Percentiles rank a stretch among this genome's conserved stretches.
Conservation (phyloP, 768 basidiomycete species). For the Termitomyces sp. region DNA sequence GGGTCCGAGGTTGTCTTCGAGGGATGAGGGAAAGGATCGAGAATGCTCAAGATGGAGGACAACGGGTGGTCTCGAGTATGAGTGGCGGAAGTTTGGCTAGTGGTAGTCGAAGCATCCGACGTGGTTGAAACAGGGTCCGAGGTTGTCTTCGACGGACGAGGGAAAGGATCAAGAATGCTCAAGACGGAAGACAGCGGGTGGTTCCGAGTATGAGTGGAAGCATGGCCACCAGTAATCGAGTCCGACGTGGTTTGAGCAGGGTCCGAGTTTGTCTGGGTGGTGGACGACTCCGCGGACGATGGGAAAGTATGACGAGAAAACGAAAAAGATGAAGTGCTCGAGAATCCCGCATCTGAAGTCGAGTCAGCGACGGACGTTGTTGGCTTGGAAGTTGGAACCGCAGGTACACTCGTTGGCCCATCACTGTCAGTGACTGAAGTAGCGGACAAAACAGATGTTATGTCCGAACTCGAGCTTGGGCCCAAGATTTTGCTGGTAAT, state of each 20-base stretch:
- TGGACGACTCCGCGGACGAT: slow-evolving; percentile 1
- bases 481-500: not conserved
- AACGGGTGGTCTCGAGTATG: not conserved
- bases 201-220: not conserved
- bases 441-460: not conserved
- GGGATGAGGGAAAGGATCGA: not conserved
- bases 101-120: not conserved
- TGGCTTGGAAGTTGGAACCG: not conserved
- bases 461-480: not conserved
- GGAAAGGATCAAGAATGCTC: not conserved
- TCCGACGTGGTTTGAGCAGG: not conserved
- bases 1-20: not conserved
- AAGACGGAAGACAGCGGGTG: not conserved
- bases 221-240: not conserved
- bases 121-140: too few species aligned
- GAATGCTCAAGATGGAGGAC: too few species aligned
- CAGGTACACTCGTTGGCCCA: not conserved
- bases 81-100: not conserved
- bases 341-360: not conserved
- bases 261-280: not conserved
- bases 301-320: not conserved
- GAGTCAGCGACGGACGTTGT: not conserved
- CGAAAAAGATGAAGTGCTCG: not conserved
- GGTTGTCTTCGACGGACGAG: not conserved
- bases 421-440: not conserved